Evolutionary conservation across 2,329 filamentous ascomycete species (phyloP), one percentile per base, ranked within the genome.

Genomic region (Xylariales sp.): DNA sequence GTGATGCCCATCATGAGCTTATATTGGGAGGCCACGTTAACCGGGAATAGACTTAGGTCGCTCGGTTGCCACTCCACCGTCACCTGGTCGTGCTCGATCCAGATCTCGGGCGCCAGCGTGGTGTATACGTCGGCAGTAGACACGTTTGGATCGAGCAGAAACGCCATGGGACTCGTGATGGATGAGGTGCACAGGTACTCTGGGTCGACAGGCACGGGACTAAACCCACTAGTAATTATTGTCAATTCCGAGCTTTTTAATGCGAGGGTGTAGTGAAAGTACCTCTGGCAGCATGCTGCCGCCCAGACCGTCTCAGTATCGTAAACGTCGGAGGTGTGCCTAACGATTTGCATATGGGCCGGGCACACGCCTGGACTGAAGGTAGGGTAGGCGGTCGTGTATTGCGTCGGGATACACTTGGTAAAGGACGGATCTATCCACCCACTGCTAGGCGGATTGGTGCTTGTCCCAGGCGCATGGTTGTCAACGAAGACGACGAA

Each of bases 331-430:
- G 62, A 74, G 5, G 46, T 64, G 0, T 71, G 71, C 6, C 68
- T 67, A 5, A 72, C 72, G 8, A 78, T 70, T 45, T 30, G 69
- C 76, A 78, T 76, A 36, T 75, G 70, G 5, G 62, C 43, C 1
- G 75, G 77, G 46, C 77, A 78, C 3, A 78, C 67, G 1, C 75
- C 77, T 3, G 75, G 75, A 28, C 76, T 78, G 49, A 77, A 75
- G 8, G 73, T 77, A 14, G 75, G 74, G 55, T 71, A 72, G 1
- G 59, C 46, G 23, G 55, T 62, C 0, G 71, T 72, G 64, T 77
- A 77, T 52, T 78, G 73, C 1, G 67, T 69, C 5, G 76, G 76
- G 1, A 75, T 69, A 58, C 75, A 78, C 60, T 69, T 54, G 28
- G 74, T 74, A 62, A 77, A 78, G 0, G 72, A 76, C 30, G 74